phyloP scores from a whole-genome alignment of 495 filamentous ascomycete species.

The Viridothelium virens region DNA sequence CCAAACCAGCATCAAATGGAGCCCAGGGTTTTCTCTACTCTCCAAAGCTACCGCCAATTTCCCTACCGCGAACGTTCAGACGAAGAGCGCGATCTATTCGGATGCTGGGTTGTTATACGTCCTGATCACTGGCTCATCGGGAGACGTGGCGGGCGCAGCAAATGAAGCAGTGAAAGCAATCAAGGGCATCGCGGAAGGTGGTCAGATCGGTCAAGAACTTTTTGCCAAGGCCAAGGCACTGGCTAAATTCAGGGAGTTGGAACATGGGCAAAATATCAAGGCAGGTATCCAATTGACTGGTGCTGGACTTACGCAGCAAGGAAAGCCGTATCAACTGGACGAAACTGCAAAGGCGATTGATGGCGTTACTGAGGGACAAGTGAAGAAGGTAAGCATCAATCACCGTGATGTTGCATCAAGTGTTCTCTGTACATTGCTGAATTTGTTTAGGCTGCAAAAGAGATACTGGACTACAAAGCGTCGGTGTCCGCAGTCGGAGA shows the following conservation, averaged over 20 bases:
- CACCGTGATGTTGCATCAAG: constrained; percentile 11
- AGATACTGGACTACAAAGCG: constrained; percentile 78
- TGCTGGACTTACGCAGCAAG: constrained; percentile 66
- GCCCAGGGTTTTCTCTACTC: constrained; percentile 81
- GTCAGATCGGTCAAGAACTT: constrained; percentile 69
- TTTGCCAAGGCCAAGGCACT: constrained; percentile 84
- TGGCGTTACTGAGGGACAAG: constrained; percentile 68
- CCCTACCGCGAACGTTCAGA: constrained; percentile 57
- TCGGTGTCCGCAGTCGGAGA: constrained; percentile 83
- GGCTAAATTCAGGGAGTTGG: constrained; percentile 88
- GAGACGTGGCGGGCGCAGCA: constrained; percentile 57
- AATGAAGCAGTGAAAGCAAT: constrained; percentile 63
- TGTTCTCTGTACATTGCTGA: constrained; percentile 16
- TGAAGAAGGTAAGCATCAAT: constrained; percentile 68
- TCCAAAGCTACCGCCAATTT: constrained; percentile 62
- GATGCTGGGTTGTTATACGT: constrained; percentile 87
- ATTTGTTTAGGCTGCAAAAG: constrained; percentile 62
- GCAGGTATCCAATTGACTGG: constrained; percentile 65
- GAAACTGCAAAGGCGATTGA: constrained; percentile 73
- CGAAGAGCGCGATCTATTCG: constrained; percentile 77
- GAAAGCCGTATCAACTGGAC: constrained; percentile 78
- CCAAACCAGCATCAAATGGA: constrained; percentile 89
- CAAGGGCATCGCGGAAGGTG: constrained; percentile 61
- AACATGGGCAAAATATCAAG: constrained; percentile 64
- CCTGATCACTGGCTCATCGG: constrained; percentile 63